Base-by-base conservation (phyloP, 108 stramenopile genomes). In the Parietichytrium sp. region DNA sequence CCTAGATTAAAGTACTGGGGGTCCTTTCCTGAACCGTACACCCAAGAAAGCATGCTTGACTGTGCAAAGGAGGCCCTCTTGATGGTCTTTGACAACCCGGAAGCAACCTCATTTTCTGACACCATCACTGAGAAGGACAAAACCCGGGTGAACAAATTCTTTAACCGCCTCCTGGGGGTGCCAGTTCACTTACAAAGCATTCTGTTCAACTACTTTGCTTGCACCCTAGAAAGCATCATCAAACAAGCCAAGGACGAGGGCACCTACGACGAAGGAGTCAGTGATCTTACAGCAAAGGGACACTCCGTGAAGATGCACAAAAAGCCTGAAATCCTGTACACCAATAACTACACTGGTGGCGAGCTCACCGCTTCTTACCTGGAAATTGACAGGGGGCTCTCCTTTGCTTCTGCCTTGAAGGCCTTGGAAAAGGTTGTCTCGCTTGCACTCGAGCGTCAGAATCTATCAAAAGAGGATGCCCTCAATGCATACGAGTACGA, bases 201-300 rank as follows among this genome's bases (percentile, higher is more conserved):
- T 30, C 81, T 91, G 15, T 91, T 91, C 79, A 79, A 84, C 30
- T 84, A 91, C 15, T 93, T 93, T 72, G 78, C 86, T 83, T 48
- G 88, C 4, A 84, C 89, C 10, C 83, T 91, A 42, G 85, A 87
- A 49, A 86, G 86, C 52, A 87, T 91, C 23, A 80, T 93, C 0
- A 48, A 78, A 8, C 87, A 84, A 20, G 90, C 92, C 12, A 91
- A 91, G 78, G 52, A 84, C 16, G 88, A 86, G 2, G 92, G 92
- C 6, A 88, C 90, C 45, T 92, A 84, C 61, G 92, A 92, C 50
- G 91, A 90, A 20, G 87, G 86, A 29, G 90, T 91, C 23, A 91
- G 90, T 78, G 90, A 92, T 78, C 53, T 93, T n/a, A 54, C 54
- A 47, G 92, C 91, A 10, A n/a, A n/a, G n/a, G n/a, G n/a, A n/a